phyloP scores from a whole-genome alignment of 768 basidiomycete genomes.

The Coprinopsis sp. region DNA sequence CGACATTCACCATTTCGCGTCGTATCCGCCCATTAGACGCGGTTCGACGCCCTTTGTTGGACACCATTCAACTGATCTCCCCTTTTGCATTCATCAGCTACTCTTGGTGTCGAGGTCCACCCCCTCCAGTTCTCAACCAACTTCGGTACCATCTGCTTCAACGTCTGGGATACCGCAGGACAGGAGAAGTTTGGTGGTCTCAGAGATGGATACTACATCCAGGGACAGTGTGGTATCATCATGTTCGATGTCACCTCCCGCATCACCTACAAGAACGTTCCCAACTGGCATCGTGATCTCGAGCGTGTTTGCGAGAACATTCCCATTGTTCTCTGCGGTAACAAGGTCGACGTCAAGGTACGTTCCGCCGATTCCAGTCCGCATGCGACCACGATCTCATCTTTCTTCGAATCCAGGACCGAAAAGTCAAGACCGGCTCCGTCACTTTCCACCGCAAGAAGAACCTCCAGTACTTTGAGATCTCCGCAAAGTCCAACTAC shows the following conservation, averaged over 20 bases:
- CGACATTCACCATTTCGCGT: constrained; percentile 17
- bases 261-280: constrained; percentile 99
- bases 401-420: constrained; percentile 58
- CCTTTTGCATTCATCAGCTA: constrained; percentile 53
- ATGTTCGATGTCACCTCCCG: constrained; percentile 99
- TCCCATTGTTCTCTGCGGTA: constrained; percentile 98
- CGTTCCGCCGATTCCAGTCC: constrained; percentile 21
- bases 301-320: constrained; percentile 99
- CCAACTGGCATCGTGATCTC: constrained; percentile 99
- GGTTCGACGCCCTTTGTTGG: constrained; percentile 1
- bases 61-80: constrained; percentile 12
- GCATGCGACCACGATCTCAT: constrained; percentile 1
- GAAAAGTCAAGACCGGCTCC: constrained; percentile 97
- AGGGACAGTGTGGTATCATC: constrained; percentile 99
- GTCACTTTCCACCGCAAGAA: constrained; percentile 99
- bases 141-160: constrained; percentile 98
- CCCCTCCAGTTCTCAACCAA: constrained; percentile 95
- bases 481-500: constrained; percentile 99
- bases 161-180: constrained; percentile 99
- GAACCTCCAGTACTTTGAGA: constrained; percentile 99
- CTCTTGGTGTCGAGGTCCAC: constrained; percentile 99
- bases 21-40: constrained; percentile 12
- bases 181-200: constrained; percentile 99
- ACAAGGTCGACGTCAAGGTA: constrained; percentile 99
- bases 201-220: constrained; percentile 94